Percentiles rank a stretch among this genome's conserved stretches.
phyloP scores from a whole-genome alignment of 148 eudicot genomes.

The Suaeda aralocaspica region DNA sequence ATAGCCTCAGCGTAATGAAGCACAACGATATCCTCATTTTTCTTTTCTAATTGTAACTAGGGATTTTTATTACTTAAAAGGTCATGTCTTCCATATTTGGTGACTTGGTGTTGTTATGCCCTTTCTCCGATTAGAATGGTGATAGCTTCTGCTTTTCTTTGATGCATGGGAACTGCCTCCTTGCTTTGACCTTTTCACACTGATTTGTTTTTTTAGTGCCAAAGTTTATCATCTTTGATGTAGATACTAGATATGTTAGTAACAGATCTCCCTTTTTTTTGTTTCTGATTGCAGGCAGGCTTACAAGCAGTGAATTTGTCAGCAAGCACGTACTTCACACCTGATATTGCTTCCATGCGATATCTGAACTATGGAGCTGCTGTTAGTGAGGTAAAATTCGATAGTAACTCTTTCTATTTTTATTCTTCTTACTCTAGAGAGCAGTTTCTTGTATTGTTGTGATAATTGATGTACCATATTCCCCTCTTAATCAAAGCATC shows the following conservation, averaged over 20 bases:
- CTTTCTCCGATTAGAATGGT: background rate
- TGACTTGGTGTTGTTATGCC: too few species aligned
- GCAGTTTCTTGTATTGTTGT: background rate
- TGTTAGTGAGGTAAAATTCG: constrained; percentile 72
- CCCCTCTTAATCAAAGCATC: background rate
- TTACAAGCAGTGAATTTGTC: constrained; percentile 57
- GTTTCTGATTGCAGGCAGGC: constrained; percentile 49
- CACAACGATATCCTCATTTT: background rate
- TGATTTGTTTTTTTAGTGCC: too few species aligned
- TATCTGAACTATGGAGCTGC: constrained; percentile 92
- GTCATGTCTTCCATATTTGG: too few species aligned
- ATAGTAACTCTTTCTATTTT: background rate
- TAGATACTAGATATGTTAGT: background rate
- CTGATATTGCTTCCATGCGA: constrained; percentile 48
- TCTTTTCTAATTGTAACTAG: too few species aligned
- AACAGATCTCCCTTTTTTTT: background rate
- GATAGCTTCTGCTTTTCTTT: too few species aligned
- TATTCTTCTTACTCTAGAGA: background rate
- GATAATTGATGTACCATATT: background rate
- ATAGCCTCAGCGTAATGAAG: background rate
- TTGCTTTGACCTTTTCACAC: too few species aligned
- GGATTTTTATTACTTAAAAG: too few species aligned
- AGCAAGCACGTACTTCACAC: constrained; percentile 54
- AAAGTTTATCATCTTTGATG: background rate
- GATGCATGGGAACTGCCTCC: too few species aligned